phyloP scores from a whole-genome alignment of 1,284 basidiomycete genomes.

The Heliocybe sulcata region DNA sequence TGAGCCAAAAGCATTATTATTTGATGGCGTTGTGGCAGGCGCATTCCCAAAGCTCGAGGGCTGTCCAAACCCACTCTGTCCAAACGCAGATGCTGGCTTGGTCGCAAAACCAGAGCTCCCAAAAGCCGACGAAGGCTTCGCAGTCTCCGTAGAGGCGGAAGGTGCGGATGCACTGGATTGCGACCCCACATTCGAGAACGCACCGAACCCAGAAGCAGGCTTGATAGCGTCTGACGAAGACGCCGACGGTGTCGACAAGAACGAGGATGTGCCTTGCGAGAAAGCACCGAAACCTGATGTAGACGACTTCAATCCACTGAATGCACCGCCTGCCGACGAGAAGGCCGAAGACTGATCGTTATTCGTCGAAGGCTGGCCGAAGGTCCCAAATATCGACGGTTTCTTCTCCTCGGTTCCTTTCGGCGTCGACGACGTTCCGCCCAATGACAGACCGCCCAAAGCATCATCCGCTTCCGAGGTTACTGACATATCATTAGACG shows the following conservation, averaged over 20 bases:
- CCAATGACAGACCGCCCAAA: background rate
- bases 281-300: background rate
- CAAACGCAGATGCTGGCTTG: slow-evolving; percentile 8
- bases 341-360: background rate
- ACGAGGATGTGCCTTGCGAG: slow-evolving; percentile 12
- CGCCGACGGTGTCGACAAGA: slow-evolving; percentile 5
- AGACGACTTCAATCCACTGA: background rate
- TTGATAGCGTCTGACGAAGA: slow-evolving; percentile 1
- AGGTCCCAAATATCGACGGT: slow-evolving; percentile 3
- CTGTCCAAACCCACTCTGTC: slow-evolving; percentile 16
- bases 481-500: background rate
- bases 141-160: slow-evolving; percentile 7
- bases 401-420: background rate
- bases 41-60: slow-evolving; percentile 15
- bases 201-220: background rate
- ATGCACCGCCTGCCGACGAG: background rate
- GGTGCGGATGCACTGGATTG: slow-evolving; percentile 3
- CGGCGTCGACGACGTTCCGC: background rate
- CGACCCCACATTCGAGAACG: slow-evolving; percentile 6
- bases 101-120: slow-evolving; percentile 15
- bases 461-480: background rate
- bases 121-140: slow-evolving; percentile 19
- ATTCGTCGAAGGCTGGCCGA: background rate
- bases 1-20: background rate
- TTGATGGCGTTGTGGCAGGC: background rate